Base-by-base conservation (phyloP, 306 rosid species). In the Cicer bijugum region DNA sequence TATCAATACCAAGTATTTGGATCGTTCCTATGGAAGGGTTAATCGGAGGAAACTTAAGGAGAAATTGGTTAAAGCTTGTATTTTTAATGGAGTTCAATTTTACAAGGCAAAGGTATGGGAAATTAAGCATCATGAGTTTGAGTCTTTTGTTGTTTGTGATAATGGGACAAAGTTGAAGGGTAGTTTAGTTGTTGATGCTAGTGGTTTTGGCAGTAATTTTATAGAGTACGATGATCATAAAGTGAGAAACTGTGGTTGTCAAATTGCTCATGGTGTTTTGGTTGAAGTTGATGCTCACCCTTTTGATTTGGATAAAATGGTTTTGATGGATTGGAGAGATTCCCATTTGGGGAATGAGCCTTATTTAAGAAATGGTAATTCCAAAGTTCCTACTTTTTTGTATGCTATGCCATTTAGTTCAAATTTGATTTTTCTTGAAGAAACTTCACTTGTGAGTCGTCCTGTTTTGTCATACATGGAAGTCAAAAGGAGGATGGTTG, bases 371-470 rank as follows among this genome's bases (percentile, higher is more conserved):
- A 85, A 50, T 3, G 69, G 66, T 17, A 93, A 93, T 67, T 84
- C 89, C 8, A 86, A 17, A 59, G 7, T 81, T 16, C 98, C 96
- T 1, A 89, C 97, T 66, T 93, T 93, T 78, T 81, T 93, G 10
- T 93, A 93, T 80, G 98, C 96, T 65, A 93, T 93, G 98, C 96
- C 98, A 14, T 88, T 93, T 61, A 82, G 80, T 84, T 88, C 96
- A 1, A 88, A 84, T 75, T 71, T 89, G 67, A 79, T 91, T 35
- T 93, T 93, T 72, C 70, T 93, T 15, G 98, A 93, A 71, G 98
- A 93, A 68, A 93, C 96, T 48, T 89, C 98, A 12, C 88, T 93
- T 9, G 97, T 91, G 42, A 85, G 97, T 64, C 69, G 97, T 46
- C 97, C 96, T 0, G 76, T 82, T 48, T 77, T 93, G 46, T 83